Percentiles rank a stretch among this genome's conserved stretches.
phyloP scores from a whole-genome alignment of 176 grass and related monocot species.

The Carex cristatella region DNA sequence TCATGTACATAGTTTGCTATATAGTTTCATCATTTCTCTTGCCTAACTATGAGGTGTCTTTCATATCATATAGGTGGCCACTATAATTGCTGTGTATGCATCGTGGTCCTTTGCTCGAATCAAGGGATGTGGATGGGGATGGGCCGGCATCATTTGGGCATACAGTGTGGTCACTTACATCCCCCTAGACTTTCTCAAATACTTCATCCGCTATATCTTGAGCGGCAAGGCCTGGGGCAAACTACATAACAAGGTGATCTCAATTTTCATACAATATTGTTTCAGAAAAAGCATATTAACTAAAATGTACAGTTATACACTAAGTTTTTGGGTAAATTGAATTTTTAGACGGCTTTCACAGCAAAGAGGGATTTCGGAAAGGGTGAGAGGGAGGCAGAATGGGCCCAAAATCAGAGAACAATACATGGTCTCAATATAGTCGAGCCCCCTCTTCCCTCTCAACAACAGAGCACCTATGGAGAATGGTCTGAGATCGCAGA shows the following conservation, averaged over 20 bases:
- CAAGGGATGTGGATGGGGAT: slow-evolving; percentile 61
- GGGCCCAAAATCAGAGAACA: slow-evolving; percentile 59
- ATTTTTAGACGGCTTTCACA: slow-evolving; percentile 60
- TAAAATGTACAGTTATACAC: neutral
- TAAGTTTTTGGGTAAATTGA: neutral
- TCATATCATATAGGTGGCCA: slow-evolving; percentile 31
- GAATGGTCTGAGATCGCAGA: slow-evolving; percentile 76
- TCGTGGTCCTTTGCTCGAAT: slow-evolving; percentile 57
- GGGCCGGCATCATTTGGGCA: slow-evolving; percentile 57
- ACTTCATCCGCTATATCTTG: slow-evolving; percentile 56
- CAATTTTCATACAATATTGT: neutral
- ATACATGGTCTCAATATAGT: slow-evolving; percentile 48
- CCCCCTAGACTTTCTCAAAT: slow-evolving; percentile 84
- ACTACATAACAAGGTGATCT: slow-evolving; percentile 51
- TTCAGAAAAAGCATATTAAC: neutral
- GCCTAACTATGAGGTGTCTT: neutral
- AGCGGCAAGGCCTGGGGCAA: slow-evolving; percentile 43
- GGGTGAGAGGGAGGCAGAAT: slow-evolving; percentile 68
- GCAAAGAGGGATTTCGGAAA: slow-evolving; percentile 54
- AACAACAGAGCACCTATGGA: slow-evolving; percentile 47
- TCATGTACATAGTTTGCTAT: neutral
- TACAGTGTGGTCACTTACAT: slow-evolving; percentile 74
- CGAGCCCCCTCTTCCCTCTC: slow-evolving; percentile 17
- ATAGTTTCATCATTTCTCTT: neutral
- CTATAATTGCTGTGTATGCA: slow-evolving; percentile 59